Percentiles rank a stretch among this genome's conserved stretches.
Evolutionary conservation across 1,139 yeast species (phyloP).

Genomic region (Geotrichum fermentans): DNA sequence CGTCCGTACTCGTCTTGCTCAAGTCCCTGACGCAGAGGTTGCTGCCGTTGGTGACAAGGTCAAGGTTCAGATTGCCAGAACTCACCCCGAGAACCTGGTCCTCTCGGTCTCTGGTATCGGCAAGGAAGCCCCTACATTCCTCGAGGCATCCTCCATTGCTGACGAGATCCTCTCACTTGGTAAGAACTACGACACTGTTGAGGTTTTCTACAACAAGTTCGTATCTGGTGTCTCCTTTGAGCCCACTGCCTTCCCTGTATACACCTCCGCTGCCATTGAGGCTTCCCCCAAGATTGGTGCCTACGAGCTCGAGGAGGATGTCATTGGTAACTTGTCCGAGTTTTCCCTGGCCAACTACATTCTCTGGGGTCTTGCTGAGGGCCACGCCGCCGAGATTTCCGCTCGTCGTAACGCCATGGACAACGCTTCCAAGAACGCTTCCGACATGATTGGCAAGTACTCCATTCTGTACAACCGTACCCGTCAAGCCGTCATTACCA

Average conservation of each 20-base stretch:
- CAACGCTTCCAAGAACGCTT: constrained; percentile 98
- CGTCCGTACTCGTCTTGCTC: constrained; percentile 64
- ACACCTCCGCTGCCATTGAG: constrained; percentile 66
- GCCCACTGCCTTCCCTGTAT: constrained; percentile 68
- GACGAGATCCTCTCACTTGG: constrained; percentile 66
- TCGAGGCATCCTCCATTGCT: constrained; percentile 82
- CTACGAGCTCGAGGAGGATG: constrained; percentile 76
- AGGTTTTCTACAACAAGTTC: constrained; percentile 83
- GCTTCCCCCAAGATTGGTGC: constrained; percentile 81
- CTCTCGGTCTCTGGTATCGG: constrained; percentile 87
- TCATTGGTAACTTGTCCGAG: constrained; percentile 55
- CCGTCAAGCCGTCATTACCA: constrained; percentile 99
- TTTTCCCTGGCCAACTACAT: constrained; percentile 87
- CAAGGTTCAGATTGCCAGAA: constrained; percentile 82
- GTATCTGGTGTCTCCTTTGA: constrained; percentile 85
- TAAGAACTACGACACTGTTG: constrained; percentile 63
- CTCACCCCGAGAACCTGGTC: constrained; percentile 62
- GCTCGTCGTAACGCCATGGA: constrained; percentile 99
- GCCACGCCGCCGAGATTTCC: constrained; percentile 95
- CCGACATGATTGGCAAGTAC: constrained; percentile 95
- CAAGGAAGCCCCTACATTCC: constrained; percentile 92
- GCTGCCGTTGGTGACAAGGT: constrained; percentile 93
- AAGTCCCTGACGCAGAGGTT: constrained; percentile 67
- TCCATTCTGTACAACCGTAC: constrained; percentile 98
- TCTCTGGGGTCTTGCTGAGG: constrained; percentile 92